Evolutionary conservation across 148 eudicot genomes (phyloP).

Genomic region (Rhododendron simsii): DNA sequence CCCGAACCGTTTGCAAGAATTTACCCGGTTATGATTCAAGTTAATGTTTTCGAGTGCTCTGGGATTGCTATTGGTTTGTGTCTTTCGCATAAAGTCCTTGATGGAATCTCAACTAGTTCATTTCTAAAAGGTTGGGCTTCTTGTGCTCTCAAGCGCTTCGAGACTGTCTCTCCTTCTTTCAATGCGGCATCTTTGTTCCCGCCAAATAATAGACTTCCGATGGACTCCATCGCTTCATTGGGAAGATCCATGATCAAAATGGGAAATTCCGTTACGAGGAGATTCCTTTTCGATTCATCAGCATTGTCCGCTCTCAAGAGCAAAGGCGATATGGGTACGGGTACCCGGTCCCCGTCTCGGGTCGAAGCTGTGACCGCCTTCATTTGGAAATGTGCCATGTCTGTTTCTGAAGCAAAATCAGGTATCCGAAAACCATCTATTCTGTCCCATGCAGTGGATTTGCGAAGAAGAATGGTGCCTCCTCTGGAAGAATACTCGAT

Average conservation of each 20-base stretch:
- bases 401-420: neutral
- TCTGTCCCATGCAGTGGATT: slow-evolving; percentile 21
- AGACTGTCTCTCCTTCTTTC: neutral
- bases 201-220: slow-evolving; percentile 1
- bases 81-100: slow-evolving; percentile 18
- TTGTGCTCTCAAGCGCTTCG: neutral
- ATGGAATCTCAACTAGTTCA: slow-evolving; percentile 16
- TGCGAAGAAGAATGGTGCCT: slow-evolving; percentile 16
- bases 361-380: slow-evolving; percentile 21
- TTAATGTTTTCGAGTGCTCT: slow-evolving; percentile 16
- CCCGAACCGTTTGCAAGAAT: neutral
- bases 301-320: slow-evolving; percentile 5
- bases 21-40: slow-evolving; percentile 20
- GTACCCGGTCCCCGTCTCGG: slow-evolving; percentile 8
- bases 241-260: slow-evolving; percentile 16
- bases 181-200: slow-evolving; percentile 15
- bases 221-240: slow-evolving; percentile 8
- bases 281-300: slow-evolving; percentile 12
- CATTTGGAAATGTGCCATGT: slow-evolving; percentile 18
- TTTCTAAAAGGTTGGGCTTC: slow-evolving; percentile 24
- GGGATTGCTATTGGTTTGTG: slow-evolving; percentile 20
- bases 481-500: slow-evolving; percentile 10
- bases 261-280: slow-evolving; percentile 9
- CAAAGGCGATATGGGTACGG: neutral
- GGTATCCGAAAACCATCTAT: slow-evolving; percentile 10